phyloP scores from a whole-genome alignment of 345 rosid genomes.

The Syzygium aromaticum region DNA sequence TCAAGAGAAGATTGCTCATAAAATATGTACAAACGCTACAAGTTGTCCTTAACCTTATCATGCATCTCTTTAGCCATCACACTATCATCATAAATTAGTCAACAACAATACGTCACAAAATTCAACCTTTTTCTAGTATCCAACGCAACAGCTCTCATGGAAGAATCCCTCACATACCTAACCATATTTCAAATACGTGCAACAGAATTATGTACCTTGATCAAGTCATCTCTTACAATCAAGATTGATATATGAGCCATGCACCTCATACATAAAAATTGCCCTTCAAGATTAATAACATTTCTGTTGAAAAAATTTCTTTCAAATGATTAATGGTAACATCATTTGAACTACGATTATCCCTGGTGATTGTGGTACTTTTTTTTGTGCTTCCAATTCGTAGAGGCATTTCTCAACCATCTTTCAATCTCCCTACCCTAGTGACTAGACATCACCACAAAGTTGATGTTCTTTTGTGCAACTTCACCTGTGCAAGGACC shows the following conservation, averaged over 20 bases:
- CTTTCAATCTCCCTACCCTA: background rate
- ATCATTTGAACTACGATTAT: background rate
- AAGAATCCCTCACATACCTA: background rate
- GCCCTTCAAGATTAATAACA: background rate
- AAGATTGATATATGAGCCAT: background rate
- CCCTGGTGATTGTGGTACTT: accelerated
- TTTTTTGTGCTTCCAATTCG: background rate
- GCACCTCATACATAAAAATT: background rate
- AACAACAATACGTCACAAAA: too few species aligned
- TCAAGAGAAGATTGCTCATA: background rate
- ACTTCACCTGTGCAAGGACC: background rate
- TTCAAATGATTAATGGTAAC: background rate
- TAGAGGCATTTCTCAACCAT: background rate
- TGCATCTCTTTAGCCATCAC: too few species aligned
- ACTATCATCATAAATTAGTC: too few species aligned
- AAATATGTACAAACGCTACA: background rate
- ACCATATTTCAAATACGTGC: background rate
- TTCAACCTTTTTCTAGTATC: too few species aligned
- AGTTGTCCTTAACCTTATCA: too few species aligned
- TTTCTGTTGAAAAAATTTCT: background rate
- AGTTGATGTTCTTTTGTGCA: background rate
- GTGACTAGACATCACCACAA: background rate
- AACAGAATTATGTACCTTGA: accelerated
- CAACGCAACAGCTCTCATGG: too few species aligned
- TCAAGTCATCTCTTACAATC: background rate